These are phyloP conservation scores for Vishniacozyma victoriae DNA, from an alignment of 768 basidiomycete species.

Conservation along the genomic window DNA sequence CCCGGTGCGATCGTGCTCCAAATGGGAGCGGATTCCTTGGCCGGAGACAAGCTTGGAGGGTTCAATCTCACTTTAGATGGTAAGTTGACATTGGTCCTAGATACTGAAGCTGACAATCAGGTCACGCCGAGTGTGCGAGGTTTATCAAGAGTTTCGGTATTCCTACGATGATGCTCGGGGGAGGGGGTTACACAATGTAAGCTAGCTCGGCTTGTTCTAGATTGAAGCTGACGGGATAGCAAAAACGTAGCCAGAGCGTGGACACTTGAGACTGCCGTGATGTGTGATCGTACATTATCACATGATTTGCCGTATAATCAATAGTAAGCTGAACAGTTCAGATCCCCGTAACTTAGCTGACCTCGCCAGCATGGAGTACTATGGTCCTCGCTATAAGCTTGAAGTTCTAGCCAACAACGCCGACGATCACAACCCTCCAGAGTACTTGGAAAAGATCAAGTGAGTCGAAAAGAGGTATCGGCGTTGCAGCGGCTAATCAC, in stretches of 20 bases:
- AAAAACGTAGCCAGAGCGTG: slow-evolving; percentile 92
- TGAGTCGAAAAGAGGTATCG: slow-evolving; percentile 48
- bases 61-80: slow-evolving; percentile 89
- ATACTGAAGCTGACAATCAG: slow-evolving; percentile 44
- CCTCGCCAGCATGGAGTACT: slow-evolving; percentile 88
- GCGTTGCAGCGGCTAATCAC: not conserved
- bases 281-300: slow-evolving; percentile 70
- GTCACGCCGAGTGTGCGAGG: slow-evolving; percentile 84
- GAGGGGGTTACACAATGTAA: slow-evolving; percentile 87
- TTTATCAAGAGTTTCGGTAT: slow-evolving; percentile 76
- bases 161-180: slow-evolving; percentile 85
- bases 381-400: slow-evolving; percentile 86
- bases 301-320: slow-evolving; percentile 48
- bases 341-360: slow-evolving; percentile 1
- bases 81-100: slow-evolving; percentile 19
- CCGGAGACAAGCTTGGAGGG: slow-evolving; percentile 90
- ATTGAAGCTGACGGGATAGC: slow-evolving; percentile 16
- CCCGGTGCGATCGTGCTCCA: slow-evolving; percentile 86
- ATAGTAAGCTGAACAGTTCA: slow-evolving; percentile 30
- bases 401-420: slow-evolving; percentile 89
- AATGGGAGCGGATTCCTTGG: slow-evolving; percentile 91
- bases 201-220: slow-evolving; percentile 1
- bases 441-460: slow-evolving; percentile 75
- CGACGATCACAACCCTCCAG: slow-evolving; percentile 82
- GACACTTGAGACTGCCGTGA: slow-evolving; percentile 95